Evolutionary conservation across 495 filamentous ascomycete genomes (phyloP).

Genomic region (Staphylotrichum longicolle): DNA sequence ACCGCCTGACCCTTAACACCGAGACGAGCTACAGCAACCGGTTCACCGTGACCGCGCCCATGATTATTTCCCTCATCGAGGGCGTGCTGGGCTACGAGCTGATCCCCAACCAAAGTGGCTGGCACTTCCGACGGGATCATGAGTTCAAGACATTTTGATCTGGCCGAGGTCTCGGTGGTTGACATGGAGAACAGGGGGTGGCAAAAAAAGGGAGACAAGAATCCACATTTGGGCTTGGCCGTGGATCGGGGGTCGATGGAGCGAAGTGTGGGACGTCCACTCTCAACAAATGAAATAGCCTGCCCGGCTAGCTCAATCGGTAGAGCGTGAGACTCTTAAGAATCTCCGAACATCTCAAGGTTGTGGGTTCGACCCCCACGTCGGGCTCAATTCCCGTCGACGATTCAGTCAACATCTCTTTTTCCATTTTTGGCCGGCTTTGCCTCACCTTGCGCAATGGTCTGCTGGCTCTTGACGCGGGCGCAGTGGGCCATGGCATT

Average conservation of each 20-base stretch:
- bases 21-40: conserved; percentile 27
- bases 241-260: neutral
- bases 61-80: conserved; percentile 40
- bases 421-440: neutral
- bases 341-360: neutral
- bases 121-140: conserved; percentile 27
- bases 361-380: too few relatives aligned
- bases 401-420: conserved; percentile 7
- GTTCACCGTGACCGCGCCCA: conserved; percentile 36
- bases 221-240: too few relatives aligned
- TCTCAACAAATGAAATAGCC: conserved; percentile 6
- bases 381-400: conserved; percentile 21
- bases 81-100: conserved; percentile 41
- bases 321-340: conserved; percentile 82
- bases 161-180: too few relatives aligned
- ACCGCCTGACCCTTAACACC: conserved; percentile 35
- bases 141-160: conserved; percentile 25
- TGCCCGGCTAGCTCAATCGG: conserved; percentile 72
- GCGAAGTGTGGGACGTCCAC: too few relatives aligned
- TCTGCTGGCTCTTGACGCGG: too few relatives aligned
- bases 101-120: conserved; percentile 23
- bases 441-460: too few relatives aligned
- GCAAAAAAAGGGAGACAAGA: too few relatives aligned
- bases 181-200: too few relatives aligned
- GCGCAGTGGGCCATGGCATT: too few relatives aligned